phyloP scores from a whole-genome alignment of 2,329 filamentous ascomycete species.

The Geosmithia flava region DNA sequence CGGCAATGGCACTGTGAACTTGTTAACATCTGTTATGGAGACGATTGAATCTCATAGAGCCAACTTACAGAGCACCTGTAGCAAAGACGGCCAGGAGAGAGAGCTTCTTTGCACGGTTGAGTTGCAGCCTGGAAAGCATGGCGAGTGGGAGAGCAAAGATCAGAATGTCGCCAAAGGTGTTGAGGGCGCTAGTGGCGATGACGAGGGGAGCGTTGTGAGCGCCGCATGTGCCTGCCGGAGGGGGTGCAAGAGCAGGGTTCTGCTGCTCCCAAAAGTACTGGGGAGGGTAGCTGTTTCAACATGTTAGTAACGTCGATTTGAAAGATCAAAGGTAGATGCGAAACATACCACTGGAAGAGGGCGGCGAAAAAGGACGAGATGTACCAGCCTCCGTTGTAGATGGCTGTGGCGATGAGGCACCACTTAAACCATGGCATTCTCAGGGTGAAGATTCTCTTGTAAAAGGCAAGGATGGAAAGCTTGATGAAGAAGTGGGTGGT shows the following conservation, averaged over 20 bases:
- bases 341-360: background rate
- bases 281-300: background rate
- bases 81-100: background rate
- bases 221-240: background rate
- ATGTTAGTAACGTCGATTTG: background rate
- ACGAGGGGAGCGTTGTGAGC: background rate
- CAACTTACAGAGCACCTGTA: background rate
- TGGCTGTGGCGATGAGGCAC: background rate
- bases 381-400: background rate
- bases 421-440: background rate
- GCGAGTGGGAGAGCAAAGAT: background rate
- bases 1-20: background rate
- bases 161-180: background rate
- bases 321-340: background rate
- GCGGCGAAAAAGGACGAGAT: background rate
- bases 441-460: background rate
- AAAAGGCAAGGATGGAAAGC: background rate
- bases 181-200: background rate
- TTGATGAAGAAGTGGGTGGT: background rate
- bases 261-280: background rate
- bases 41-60: background rate
- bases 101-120: background rate
- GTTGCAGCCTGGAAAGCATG: background rate
- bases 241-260: background rate
- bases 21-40: background rate